Conservation (phyloP, 768 basidiomycete genomes). For the Dioszegia aurantiaca region DNA sequence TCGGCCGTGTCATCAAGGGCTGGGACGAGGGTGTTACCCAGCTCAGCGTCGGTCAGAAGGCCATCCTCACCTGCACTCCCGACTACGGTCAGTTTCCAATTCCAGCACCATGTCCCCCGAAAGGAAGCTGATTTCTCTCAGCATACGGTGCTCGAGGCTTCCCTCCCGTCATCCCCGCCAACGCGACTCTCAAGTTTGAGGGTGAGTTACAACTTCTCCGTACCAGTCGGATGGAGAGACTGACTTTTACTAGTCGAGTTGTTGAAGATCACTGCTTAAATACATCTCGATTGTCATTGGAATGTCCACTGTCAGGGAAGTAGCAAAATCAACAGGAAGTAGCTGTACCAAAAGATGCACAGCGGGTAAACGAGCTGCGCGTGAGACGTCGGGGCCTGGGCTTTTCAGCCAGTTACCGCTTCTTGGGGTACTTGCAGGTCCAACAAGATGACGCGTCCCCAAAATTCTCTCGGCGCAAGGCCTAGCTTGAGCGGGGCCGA, state of each 20-base stretch:
- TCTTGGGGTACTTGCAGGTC: too few relatives aligned
- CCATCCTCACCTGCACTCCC: slow-evolving; percentile 52
- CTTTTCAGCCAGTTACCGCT: too few relatives aligned
- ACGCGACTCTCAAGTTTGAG: slow-evolving; percentile 51
- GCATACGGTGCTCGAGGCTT: slow-evolving; percentile 46
- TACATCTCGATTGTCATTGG: slow-evolving; percentile 10
- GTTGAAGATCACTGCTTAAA: slow-evolving; percentile 45
- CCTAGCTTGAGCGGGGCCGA: too few relatives aligned
- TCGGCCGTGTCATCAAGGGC: slow-evolving; percentile 50
- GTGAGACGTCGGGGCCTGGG: too few relatives aligned
- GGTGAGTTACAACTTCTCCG: slow-evolving; percentile 21
- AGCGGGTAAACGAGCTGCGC: too few relatives aligned
- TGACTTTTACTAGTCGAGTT: slow-evolving; percentile 32
- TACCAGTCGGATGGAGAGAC: background rate
- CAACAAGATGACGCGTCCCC: too few relatives aligned
- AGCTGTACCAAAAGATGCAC: too few relatives aligned
- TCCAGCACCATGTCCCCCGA: background rate
- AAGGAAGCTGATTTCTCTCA: slow-evolving; percentile 11
- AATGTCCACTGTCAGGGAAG: background rate
- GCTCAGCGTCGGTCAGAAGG: slow-evolving; percentile 52
- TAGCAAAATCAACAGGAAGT: too few relatives aligned
- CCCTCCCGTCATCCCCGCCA: slow-evolving; percentile 53
- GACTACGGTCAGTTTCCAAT: slow-evolving; percentile 46
- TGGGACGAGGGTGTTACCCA: slow-evolving; percentile 53
- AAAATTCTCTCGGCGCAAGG: too few relatives aligned